Evolutionary conservation across 768 basidiomycete genomes (phyloP), one percentile per base, ranked within the genome.

Genomic region (Gymnopilus junonius): DNA sequence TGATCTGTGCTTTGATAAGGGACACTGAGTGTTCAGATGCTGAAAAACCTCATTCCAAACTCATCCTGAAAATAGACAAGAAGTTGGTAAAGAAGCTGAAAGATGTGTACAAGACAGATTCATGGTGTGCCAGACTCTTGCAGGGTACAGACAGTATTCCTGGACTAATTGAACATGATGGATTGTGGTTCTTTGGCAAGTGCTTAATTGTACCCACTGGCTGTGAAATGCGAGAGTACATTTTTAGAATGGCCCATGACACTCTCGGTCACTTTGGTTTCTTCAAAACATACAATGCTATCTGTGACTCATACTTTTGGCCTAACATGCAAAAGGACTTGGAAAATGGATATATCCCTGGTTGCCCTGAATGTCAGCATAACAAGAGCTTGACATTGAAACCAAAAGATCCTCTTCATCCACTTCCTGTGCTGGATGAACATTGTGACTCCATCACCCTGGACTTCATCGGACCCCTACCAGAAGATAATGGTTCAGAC

Each of bases 311-410:
- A n/a, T n/a, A n/a, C n/a, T n/a, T n/a, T n/a, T n/a, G n/a, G n/a
- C n/a, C n/a, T n/a, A n/a, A n/a, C n/a, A n/a, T n/a, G n/a, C n/a
- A n/a, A n/a, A n/a, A n/a, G n/a, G n/a, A n/a, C n/a, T n/a, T n/a
- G n/a, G n/a, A n/a, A n/a, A n/a, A n/a, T n/a, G n/a, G n/a, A n/a
- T n/a, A n/a, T n/a, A n/a, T n/a, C n/a, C n/a, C n/a, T n/a, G n/a
- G n/a, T n/a, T 37, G 8, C 37, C 8, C 12, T 0, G 68, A 73
- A 0, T 84, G 82, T 48, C 76, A 79, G 39, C 58, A 70, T 0
- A 77, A 81, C 66, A 83, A 0, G 63, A 62, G 7, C 66, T 66
- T 3, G 34, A 67, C 15, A 79, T 81, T 11, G n/a, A n/a, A n/a
- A n/a, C n/a, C n/a, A n/a, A n/a, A n/a, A n/a, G n/a, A n/a, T n/a